These are phyloP conservation scores for Solanum hybrid DNA, from an alignment of 305 asterid genomes.

Conservation along the genomic window DNA sequence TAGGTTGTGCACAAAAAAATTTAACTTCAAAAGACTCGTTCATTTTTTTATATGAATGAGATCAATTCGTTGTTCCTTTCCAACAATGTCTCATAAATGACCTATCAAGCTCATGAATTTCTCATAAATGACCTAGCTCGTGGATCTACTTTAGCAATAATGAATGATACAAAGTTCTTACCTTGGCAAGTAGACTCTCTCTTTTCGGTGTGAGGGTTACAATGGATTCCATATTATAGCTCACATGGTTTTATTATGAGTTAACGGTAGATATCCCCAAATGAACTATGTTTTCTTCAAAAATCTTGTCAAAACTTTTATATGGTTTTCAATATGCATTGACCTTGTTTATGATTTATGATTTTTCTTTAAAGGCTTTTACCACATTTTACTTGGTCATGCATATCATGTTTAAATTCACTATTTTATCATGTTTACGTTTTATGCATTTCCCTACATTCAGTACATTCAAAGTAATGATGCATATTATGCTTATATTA, in stretches of 20 bases:
- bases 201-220: not conserved
- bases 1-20: not conserved
- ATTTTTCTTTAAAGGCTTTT: no score
- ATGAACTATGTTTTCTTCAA: no score
- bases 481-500: not conserved
- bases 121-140: not conserved
- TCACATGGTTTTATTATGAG: no score
- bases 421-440: not conserved
- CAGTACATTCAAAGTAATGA: not conserved
- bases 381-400: not conserved
- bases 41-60: not conserved
- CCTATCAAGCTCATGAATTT: not conserved
- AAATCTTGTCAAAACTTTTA: not conserved
- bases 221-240: not conserved
- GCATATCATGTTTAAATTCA: not conserved
- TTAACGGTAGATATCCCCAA: not conserved
- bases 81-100: not conserved
- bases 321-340: not conserved
- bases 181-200: not conserved
- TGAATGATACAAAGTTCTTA: not conserved
- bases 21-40: not conserved
- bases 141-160: not conserved
- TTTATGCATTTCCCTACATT: not conserved
- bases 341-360: not conserved
- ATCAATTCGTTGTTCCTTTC: not conserved